Base-by-base conservation (phyloP, 257 asterid species). In the Nicotiana sylvestris region DNA sequence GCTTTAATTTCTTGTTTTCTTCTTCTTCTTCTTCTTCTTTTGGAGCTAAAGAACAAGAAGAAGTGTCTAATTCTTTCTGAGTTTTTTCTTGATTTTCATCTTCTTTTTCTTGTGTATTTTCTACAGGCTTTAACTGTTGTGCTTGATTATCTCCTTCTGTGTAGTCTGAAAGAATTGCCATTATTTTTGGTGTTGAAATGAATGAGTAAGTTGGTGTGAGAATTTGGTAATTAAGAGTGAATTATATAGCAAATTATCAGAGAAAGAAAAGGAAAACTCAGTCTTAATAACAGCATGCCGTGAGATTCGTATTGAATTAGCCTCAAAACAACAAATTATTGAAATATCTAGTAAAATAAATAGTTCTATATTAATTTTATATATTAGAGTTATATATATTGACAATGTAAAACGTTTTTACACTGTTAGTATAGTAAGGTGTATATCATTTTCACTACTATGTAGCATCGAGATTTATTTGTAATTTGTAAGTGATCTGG, bases 1-100 rank as follows among this genome's bases (percentile, higher is more conserved):
- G 98, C 64, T 51, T 51, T 76, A 76, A 27, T 76, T 76, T 76
- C 43, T 76, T 76, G 15, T 27, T 51, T 74, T 74, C 62, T 15
- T 74, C 80, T 65, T 27, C 21, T 15, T 74, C 80, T 65, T 27
- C 21, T 21, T 21, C 37, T 37, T 72, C 2, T 74, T 74, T 74
- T 74, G 60, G 1, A 5, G 13, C 61, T 43, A 12, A 74, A 72
- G 39, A 70, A 11, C 16, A 53, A 53, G 58, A 53, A 72, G 78
- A 7, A 74, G 16, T 25, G 15, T 46, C 27, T 46, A 35, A 25
- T 46, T 70, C 65, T 58, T 58, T 58, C 0, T 58, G 64, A 0
- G 29, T 10, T 6, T 58, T 3, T 58, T 58, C 78, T 70, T 70
- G 33, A 70, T 69, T 39, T 39, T 74, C 64, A 74, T 27, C 2